Percentiles rank a stretch among this genome's conserved stretches.
Conservation (phyloP, 2,329 filamentous ascomycete species). For the Phyllosticta citriasiana region DNA sequence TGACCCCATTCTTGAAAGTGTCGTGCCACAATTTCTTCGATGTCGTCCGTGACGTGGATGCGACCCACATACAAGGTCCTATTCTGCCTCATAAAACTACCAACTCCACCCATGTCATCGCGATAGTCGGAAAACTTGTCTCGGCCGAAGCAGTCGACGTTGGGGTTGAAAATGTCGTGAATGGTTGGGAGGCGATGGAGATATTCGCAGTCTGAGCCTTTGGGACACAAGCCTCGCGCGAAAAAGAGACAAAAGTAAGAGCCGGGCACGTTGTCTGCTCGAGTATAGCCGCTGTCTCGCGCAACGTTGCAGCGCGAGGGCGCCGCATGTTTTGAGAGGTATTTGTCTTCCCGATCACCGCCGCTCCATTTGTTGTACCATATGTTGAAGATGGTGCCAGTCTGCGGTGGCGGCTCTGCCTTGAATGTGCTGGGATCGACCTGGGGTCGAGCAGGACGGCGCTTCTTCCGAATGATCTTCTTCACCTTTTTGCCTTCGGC, state of each 20-base stretch:
- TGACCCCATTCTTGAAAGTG: conserved; percentile 98
- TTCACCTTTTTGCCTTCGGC: conserved; percentile 58
- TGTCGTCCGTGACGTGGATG: conserved; percentile 93
- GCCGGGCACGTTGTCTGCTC: conserved; percentile 43
- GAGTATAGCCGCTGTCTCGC: conserved; percentile 46
- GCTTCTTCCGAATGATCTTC: conserved; percentile 86
- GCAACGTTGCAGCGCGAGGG: conserved; percentile 80
- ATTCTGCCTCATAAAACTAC: conserved; percentile 88
- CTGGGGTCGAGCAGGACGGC: conserved; percentile 79
- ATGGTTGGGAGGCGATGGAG: conserved; percentile 79
- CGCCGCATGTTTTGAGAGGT: conserved; percentile 71
- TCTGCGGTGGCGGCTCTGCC: conserved; percentile 79
- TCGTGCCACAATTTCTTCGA: conserved; percentile 87
- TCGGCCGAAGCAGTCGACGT: conserved; percentile 88
- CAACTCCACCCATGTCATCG: conserved; percentile 96
- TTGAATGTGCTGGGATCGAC: conserved; percentile 77
- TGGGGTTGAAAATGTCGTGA: conserved; percentile 85
- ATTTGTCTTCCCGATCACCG: conserved; percentile 87
- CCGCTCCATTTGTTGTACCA: conserved; percentile 99
- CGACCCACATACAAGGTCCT: conserved; percentile 86
- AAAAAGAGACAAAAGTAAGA: conserved; percentile 92
- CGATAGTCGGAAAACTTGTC: conserved; percentile 90
- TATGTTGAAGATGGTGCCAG: conserved; percentile 64
- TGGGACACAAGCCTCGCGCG: conserved; percentile 69
- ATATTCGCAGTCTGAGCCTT: conserved; percentile 88